These are phyloP conservation scores for Rhytidiadelphus loreus DNA, from an alignment of 225 moss, liverwort and hornwort genomes.

Conservation along the genomic window DNA sequence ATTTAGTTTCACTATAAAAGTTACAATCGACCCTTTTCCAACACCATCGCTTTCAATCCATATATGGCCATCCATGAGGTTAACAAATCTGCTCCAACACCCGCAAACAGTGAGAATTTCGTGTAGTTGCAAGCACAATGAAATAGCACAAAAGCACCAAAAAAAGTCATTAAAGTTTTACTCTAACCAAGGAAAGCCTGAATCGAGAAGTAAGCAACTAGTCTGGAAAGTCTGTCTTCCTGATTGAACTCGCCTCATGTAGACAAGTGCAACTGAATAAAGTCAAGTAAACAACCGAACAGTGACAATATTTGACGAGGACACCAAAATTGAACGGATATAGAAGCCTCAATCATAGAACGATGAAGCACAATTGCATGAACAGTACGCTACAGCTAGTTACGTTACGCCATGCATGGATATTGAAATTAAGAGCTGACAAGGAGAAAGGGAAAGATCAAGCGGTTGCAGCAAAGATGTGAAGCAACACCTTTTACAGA, in stretches of 20 bases:
- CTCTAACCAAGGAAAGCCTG: background rate
- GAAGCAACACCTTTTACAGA: constrained; percentile 65
- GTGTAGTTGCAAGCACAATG: background rate
- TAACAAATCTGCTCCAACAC: constrained; percentile 68
- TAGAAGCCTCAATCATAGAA: background rate
- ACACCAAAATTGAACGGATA: background rate
- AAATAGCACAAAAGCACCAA: background rate
- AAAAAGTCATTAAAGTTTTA: background rate
- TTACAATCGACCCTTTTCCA: constrained; percentile 48
- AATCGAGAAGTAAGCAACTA: background rate
- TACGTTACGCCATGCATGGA: background rate
- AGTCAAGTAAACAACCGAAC: background rate
- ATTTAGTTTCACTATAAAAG: constrained; percentile 43
- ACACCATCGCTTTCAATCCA: constrained; percentile 61
- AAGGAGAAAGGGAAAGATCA: background rate
- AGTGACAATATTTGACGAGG: background rate
- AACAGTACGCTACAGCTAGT: background rate
- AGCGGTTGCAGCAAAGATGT: background rate
- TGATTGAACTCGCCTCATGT: background rate
- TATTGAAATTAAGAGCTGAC: background rate
- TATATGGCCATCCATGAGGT: constrained; percentile 65
- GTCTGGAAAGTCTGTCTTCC: background rate
- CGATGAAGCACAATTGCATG: background rate
- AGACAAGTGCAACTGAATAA: background rate
- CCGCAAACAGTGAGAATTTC: background rate